phyloP scores from a whole-genome alignment of 2,329 filamentous ascomycete species.

The Paecilomyces niveus region DNA sequence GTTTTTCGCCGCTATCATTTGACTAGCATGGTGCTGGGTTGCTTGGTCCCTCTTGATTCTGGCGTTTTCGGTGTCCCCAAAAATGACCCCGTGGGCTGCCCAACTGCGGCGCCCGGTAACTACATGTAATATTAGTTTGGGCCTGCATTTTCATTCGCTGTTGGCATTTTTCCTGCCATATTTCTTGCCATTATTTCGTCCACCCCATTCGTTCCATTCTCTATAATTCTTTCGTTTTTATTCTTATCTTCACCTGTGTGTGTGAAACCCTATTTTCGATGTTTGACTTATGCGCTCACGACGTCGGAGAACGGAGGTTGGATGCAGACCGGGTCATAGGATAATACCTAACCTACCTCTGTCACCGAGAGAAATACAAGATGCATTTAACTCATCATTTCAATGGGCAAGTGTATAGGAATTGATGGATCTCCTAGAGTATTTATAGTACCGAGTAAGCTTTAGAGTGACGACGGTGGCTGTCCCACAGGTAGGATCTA shows the following conservation, averaged over 20 bases:
- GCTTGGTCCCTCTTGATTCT: slow-evolving; percentile 4
- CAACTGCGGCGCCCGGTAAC: slow-evolving; percentile 16
- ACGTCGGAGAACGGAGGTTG: slow-evolving; percentile 4
- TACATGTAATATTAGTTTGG: slow-evolving; percentile 26
- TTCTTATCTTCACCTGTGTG: not conserved
- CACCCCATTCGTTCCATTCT: slow-evolving; percentile 3
- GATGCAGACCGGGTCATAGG: slow-evolving; percentile 1
- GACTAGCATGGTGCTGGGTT: slow-evolving; percentile 2
- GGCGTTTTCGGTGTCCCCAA: slow-evolving; percentile 22
- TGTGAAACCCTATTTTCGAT: not conserved
- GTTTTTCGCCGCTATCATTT: not conserved
- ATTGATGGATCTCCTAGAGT: not conserved
- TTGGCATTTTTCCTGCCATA: slow-evolving; percentile 8
- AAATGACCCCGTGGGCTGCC: slow-evolving; percentile 14
- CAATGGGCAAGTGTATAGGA: not conserved
- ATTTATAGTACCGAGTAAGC: not conserved
- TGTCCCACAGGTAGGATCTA: not conserved
- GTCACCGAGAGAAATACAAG: slow-evolving; percentile 1
- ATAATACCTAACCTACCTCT: slow-evolving; percentile 1
- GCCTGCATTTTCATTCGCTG: slow-evolving; percentile 6
- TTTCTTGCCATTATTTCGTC: slow-evolving; percentile 4
- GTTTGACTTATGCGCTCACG: slow-evolving; percentile 9
- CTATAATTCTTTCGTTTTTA: not conserved
- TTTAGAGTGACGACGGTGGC: not conserved
- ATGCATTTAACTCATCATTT: not conserved